Base-by-base conservation (phyloP, 768 basidiomycete genomes). In the Boletus pseudopeckii region DNA sequence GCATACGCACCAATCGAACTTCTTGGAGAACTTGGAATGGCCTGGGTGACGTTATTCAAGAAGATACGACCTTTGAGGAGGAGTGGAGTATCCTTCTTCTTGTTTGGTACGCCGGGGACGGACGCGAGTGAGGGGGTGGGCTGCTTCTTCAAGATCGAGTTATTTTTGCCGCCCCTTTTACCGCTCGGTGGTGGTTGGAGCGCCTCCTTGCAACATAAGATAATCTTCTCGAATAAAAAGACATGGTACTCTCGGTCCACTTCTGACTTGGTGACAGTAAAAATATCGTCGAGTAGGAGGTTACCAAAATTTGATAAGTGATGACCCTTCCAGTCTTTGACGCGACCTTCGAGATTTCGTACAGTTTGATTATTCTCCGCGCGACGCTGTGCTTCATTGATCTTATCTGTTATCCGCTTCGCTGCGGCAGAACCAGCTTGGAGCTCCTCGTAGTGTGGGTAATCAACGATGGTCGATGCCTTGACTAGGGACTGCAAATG, bases 251-350 rank as follows among this genome's bases (percentile, higher is more conserved):
- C 97, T 62, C 97, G 83, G 69, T 98, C 94, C 64, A 94, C 90
- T 54, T 95, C 94, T 45, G 88, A 90, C 73, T 98, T 99, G 63
- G 90, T 96, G 53, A 98, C 97, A 53, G 87, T 84, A 71, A 98
- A 98, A 52, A 93, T 82, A 68, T 98, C 97, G 68, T 98, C 95
- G 30, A 98, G 82, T 33, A 96, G 80, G 50, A 99, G 87, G 61
- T 91, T 85, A 55, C 97, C 97, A 59, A 99, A 98, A 69, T 93
- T 90, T 61, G 85, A 85, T 37, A 98, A 80, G 62, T 96, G 91
- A 71, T 99, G 97, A 11, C 96, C 96, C 71, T 98, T 98, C 97
- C 97, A 99, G 70, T 99, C 97, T 59, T 95, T 92, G 44, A 99
- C 93, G 42, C 97, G 86, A 28, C 77, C 75, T 57, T 86, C 79